Base-by-base conservation (phyloP, 352 stramenopile species). In the Globisporangium alternatum region DNA sequence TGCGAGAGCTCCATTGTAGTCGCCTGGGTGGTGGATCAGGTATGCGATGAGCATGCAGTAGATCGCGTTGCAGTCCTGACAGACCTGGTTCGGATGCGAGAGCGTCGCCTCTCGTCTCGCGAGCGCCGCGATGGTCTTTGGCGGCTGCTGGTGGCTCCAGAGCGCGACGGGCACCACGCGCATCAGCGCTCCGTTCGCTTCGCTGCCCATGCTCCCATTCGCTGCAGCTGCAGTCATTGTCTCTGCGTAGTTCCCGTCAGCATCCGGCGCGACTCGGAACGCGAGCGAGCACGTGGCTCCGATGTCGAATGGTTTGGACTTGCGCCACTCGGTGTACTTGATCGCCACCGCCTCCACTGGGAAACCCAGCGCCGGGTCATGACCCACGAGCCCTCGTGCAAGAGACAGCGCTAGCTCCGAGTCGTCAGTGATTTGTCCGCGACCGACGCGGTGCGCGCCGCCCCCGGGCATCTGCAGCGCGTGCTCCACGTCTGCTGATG, bases 131-230 rank as follows among this genome's bases (percentile, higher is more conserved):
- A 85, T 79, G 5, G 58, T 63, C 9, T 76, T 67, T 30, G 72
- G 61, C 1, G 68, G 54, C 19, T 78, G 62, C 1, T 51, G 56
- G 0, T 64, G 62, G 13, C 51, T 70, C 73, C 77, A 86, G 19
- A 88, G 69, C 21, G 75, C 77, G 7, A 88, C 54, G 6, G 79
- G 73, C 1, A 77, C 41, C 22, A 86, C 67, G 13, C 79, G 75
- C 79, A 88, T 86, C 45, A 88, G 69, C 48, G 77, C 71, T 5
- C 79, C 79, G 55, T 86, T 88, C 9, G 79, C 77, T 49, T 88
- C 66, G 62, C 77, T 88, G 1, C 15, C 30, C n/a, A 54, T 35
- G 37, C 69, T 77, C 17, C 47, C 33, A 6, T 30, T 81, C 2
- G 19, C 21, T 17, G 51, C 43, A 30, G 41, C 12, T 21, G 22